Evolutionary conservation across 2,329 filamentous ascomycete genomes (phyloP), one percentile per base, ranked within the genome.

Genomic region (Colletotrichum sp.): DNA sequence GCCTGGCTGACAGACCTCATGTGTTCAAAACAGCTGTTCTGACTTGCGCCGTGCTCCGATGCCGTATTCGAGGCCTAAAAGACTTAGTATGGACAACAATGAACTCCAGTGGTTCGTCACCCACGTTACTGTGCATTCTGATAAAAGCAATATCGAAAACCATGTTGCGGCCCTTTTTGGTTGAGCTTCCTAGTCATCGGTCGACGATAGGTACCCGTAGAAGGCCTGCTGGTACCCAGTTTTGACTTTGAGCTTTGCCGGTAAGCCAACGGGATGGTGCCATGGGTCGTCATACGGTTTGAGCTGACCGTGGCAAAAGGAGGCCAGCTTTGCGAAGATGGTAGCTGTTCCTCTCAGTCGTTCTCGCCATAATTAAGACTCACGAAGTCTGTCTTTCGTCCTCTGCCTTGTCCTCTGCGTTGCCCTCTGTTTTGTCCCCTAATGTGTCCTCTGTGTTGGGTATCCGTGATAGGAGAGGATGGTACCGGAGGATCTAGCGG

Each of bases 71-170:
- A 51, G 62, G 68, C 72, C 72, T 72, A 58, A 58, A 63, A 72
- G 68, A 67, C 72, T 74, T 72, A 74, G 72, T 74, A 74, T 58
- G 62, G 69, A 73, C 38, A 33, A 72, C 59, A 58, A 31, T 16
- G 47, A 71, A 62, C 69, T 74, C 24, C 62, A 36, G 34, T 58
- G 55, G 55, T 63, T 74, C 38, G 69, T 74, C 68, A 74, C 72
- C 68, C 72, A 74, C 72, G 61, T 74, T 72, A n/a, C 34, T 71
- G 43, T 55, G 63, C 68, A 72, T 72, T 63, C 68, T 72, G 27
- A 33, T 16, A 51, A n/a, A 29, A 31, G 27, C 18, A 16, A 24
- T 64, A 38, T 38, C 43, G 36, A 31, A 64, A 51, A 51, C 24
- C 21, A n/a, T 29, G 24, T 43, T 12, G 43, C 12, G 43, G n/a